Base-by-base conservation (phyloP, 169 alveolate genomes). In the Pseudocohnilembus persalinus region DNA sequence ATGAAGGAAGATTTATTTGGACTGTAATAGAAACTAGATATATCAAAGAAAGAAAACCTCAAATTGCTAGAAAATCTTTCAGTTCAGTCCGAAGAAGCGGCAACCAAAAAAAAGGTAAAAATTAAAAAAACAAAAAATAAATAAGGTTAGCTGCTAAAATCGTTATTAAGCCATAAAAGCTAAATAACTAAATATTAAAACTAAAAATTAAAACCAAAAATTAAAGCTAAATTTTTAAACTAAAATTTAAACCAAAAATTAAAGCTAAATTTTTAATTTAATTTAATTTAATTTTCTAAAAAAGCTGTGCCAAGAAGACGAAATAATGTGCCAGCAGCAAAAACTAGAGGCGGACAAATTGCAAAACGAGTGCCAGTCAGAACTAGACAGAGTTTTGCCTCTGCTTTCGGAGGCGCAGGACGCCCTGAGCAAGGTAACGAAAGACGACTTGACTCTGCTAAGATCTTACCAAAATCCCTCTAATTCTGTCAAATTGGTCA, bases 221-320 rank as follows among this genome's bases (percentile, higher is more conserved):
- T n/a, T n/a, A n/a, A n/a, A n/a, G n/a, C n/a, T n/a, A n/a, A n/a
- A n/a, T n/a, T n/a, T n/a, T n/a, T n/a, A n/a, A n/a, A n/a, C n/a
- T n/a, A n/a, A n/a, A n/a, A n/a, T n/a, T n/a, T n/a, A n/a, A n/a
- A n/a, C n/a, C n/a, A n/a, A n/a, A n/a, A n/a, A n/a, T n/a, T n/a
- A n/a, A n/a, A n/a, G n/a, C n/a, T n/a, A n/a, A n/a, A n/a, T n/a
- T n/a, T n/a, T n/a, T n/a, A n/a, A n/a, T n/a, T n/a, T n/a, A n/a
- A n/a, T n/a, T n/a, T n/a, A n/a, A n/a, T n/a, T n/a, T n/a, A n/a
- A n/a, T n/a, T n/a, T n/a, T n/a, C n/a, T n/a, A n/a, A n/a, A n/a
- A n/a, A n/a, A 92, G 33, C 91, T 93, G 49, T 96, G 94, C 27
- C 92, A 90, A 74, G 89, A 88, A 29, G 95, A 95, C 88, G 97